These are phyloP conservation scores for Chytriomyces confervae DNA, from an alignment of 192 early-diverging fungal genomes.

Conservation along the genomic window DNA sequence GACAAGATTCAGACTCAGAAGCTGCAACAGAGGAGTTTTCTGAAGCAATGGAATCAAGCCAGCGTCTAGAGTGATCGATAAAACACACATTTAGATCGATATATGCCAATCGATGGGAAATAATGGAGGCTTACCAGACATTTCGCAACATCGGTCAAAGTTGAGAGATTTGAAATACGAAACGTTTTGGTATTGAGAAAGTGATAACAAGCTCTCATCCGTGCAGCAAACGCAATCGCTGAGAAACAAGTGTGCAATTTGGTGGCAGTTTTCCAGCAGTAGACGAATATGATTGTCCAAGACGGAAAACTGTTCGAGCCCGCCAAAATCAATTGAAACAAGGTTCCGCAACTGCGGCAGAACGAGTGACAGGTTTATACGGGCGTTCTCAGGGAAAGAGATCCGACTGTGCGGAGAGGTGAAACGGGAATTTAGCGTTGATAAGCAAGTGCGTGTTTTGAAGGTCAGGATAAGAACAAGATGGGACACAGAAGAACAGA, in stretches of 20 bases:
- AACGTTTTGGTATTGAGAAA: neutral
- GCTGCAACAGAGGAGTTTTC: neutral
- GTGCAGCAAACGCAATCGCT: constrained; percentile 29
- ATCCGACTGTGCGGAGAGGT: neutral
- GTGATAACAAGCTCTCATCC: constrained; percentile 1
- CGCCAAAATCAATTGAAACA: constrained; percentile 20
- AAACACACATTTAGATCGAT: neutral
- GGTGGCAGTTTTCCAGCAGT: neutral
- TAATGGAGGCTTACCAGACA: constrained; percentile 4
- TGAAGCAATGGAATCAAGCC: constrained; percentile 22
- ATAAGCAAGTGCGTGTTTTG: too few relatives aligned
- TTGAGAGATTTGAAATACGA: neutral
- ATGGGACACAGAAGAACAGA: too few relatives aligned
- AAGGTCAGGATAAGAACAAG: too few relatives aligned
- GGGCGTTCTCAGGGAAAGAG: neutral
- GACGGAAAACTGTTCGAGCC: constrained; percentile 17
- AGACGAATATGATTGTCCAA: neutral
- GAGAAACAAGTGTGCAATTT: neutral
- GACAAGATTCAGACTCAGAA: constrained; percentile 14
- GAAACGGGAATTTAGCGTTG: too few relatives aligned
- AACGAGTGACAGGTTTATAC: neutral
- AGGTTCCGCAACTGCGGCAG: neutral
- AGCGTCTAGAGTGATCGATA: neutral
- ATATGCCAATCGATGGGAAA: neutral
- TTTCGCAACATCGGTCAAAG: constrained; percentile 33